A percentile compares a stretch with the other conserved stretches of the same genome.
These are phyloP conservation scores for Penicillium olsonii DNA, from an alignment of 2,329 filamentous ascomycete species.

Conservation along the genomic window DNA sequence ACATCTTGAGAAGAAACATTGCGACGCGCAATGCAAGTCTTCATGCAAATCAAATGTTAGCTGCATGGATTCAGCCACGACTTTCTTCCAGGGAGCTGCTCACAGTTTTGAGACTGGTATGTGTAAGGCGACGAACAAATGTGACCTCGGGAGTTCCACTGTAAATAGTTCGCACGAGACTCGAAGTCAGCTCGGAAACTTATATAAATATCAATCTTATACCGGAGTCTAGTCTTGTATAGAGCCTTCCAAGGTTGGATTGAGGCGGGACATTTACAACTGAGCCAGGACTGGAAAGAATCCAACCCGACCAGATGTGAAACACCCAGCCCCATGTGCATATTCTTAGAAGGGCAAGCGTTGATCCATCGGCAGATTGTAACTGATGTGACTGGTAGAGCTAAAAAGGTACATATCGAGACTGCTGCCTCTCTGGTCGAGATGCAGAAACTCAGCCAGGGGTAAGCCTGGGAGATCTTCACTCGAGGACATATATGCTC, in stretches of 20 bases:
- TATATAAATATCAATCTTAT: no score
- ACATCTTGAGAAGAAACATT: conserved; percentile 9
- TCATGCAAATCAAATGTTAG: neutral
- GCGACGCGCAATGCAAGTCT: neutral
- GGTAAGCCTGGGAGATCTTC: neutral
- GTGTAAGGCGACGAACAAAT: no score
- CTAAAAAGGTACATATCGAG: neutral
- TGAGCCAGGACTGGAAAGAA: conserved; percentile 5
- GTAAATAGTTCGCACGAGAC: no score
- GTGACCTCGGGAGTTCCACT: no score
- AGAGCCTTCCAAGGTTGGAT: no score
- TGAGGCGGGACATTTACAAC: no score
- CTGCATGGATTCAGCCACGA: neutral
- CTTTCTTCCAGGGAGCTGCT: neutral
- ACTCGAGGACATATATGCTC: neutral
- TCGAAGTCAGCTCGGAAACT: no score
- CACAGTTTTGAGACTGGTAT: neutral
- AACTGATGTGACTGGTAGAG: neutral
- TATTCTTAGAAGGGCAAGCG: neutral
- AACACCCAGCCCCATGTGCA: conserved; percentile 6
- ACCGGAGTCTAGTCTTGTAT: no score
- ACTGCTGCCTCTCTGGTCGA: neutral
- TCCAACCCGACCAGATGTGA: conserved; percentile 15
- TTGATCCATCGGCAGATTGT: neutral
- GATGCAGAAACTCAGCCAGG: neutral